Conservation (phyloP, 352 stramenopile species). For the Pythium biforme region DNA sequence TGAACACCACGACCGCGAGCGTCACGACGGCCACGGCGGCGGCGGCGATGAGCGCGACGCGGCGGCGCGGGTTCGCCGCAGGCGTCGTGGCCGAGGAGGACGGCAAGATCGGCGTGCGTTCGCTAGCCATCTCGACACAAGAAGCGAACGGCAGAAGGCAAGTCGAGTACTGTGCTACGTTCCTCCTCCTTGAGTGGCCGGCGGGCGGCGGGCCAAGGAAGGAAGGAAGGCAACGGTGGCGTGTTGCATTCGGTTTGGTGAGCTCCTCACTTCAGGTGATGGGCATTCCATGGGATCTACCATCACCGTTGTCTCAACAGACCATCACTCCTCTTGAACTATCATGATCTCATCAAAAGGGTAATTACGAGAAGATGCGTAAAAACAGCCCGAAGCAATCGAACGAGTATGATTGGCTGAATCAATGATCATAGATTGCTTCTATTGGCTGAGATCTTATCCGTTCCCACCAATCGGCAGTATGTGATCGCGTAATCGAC, state of each 20-base stretch:
- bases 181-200: too few relatives aligned
- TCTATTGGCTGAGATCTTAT: neutral
- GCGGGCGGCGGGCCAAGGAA: neutral
- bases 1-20: slow-evolving; percentile 16
- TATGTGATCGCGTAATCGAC: slow-evolving; percentile 6
- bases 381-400: neutral
- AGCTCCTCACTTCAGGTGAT: slow-evolving; percentile 10
- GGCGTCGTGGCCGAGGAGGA: neutral
- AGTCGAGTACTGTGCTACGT: neutral
- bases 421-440: neutral
- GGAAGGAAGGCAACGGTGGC: neutral
- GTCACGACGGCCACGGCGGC: slow-evolving; percentile 14
- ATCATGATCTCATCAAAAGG: neutral
- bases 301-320: too few relatives aligned
- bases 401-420: neutral
- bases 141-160: neutral
- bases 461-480: neutral
- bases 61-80: slow-evolving; percentile 3
- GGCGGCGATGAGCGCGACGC: slow-evolving; percentile 10
- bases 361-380: slow-evolving; percentile 4
- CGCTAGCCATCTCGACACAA: slow-evolving; percentile 9
- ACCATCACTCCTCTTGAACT: slow-evolving; percentile 4
- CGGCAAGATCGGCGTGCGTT: slow-evolving; percentile 23
- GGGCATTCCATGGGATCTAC: neutral
- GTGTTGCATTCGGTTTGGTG: slow-evolving; percentile 3